Evolutionary conservation across 768 basidiomycete genomes (phyloP).

Genomic region (Phallus indusiatus): DNA sequence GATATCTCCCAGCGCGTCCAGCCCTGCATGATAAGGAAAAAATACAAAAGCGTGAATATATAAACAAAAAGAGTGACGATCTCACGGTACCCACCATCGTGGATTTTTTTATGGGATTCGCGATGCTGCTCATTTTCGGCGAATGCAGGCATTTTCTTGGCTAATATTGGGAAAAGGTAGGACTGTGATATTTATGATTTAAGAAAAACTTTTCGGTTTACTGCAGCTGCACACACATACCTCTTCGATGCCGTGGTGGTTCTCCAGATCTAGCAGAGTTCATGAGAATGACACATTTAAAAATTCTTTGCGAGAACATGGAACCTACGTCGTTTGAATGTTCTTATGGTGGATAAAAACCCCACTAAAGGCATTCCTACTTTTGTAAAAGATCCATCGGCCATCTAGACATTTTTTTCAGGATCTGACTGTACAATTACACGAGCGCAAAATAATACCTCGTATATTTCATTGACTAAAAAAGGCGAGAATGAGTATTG

Average conservation of each 20-base stretch:
- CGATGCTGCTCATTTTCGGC: constrained; percentile 35
- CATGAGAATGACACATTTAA: background rate
- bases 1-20: constrained; percentile 33
- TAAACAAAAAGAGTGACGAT: background rate
- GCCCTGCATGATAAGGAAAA: constrained; percentile 22
- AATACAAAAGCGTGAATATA: background rate
- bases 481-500: background rate
- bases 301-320: background rate
- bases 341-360: constrained; percentile 32
- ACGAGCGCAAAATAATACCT: constrained; percentile 20
- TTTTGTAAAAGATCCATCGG: constrained; percentile 41
- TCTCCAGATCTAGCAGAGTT: constrained; percentile 33
- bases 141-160: constrained; percentile 40
- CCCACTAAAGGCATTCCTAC: constrained; percentile 33
- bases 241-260: constrained; percentile 50
- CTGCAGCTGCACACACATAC: no score
- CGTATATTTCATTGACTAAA: constrained; percentile 36
- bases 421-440: background rate
- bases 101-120: constrained; percentile 43
- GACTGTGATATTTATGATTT: constrained; percentile 10
- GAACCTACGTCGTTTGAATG: constrained; percentile 32
- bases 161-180: constrained; percentile 43
- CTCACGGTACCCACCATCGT: constrained; percentile 29
- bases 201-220: background rate
- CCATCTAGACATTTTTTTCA: constrained; percentile 25